These are phyloP conservation scores for Colletotrichum zoysiae DNA, from an alignment of 2,329 filamentous ascomycete species.

Conservation along the genomic window DNA sequence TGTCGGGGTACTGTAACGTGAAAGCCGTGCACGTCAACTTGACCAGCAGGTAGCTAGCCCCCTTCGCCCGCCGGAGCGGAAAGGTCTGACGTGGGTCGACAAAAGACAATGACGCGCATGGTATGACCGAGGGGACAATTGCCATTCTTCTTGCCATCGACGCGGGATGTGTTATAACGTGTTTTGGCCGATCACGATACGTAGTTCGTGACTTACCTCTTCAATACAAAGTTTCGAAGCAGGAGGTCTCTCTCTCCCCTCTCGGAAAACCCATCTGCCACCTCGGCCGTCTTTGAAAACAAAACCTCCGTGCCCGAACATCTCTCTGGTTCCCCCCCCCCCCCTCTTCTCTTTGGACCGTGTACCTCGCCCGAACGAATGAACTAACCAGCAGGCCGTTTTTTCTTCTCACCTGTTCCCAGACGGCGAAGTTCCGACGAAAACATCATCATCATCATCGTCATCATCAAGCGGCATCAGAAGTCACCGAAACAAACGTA, in stretches of 20 bases:
- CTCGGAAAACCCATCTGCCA: neutral
- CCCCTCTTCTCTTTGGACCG: neutral
- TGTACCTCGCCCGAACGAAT: neutral
- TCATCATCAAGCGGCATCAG: neutral
- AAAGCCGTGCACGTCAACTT: slow-evolving; percentile 50
- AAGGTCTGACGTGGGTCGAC: neutral
- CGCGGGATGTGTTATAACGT: too few species aligned
- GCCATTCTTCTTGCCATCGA: neutral
- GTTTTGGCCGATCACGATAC: too few species aligned
- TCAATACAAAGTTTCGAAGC: neutral
- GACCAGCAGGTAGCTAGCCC: slow-evolving; percentile 27
- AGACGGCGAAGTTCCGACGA: neutral
- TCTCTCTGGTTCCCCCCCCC: neutral
- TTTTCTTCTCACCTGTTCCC: neutral
- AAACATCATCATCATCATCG: too few species aligned
- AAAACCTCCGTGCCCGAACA: neutral
- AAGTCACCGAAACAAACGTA: neutral
- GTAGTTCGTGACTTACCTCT: neutral
- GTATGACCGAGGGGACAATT: neutral
- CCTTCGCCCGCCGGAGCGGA: neutral
- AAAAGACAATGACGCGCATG: neutral
- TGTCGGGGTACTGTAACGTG: slow-evolving; percentile 47
- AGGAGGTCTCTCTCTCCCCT: neutral
- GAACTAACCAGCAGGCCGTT: neutral
- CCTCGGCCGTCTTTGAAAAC: neutral